Conservation (phyloP, 1,139 yeast genomes). For the Arxiozyma bovina region DNA sequence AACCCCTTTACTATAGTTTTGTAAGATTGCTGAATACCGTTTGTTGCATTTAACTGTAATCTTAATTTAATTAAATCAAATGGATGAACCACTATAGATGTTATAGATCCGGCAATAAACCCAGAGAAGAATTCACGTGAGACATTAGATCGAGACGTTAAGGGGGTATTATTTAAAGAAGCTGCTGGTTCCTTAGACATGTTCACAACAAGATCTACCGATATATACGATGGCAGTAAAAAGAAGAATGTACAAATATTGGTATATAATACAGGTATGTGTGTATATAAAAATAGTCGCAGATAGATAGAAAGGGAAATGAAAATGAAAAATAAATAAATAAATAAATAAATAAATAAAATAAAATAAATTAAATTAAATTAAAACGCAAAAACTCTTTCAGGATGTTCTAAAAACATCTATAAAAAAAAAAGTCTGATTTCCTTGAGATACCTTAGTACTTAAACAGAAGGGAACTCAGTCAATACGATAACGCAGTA, state of each 20-base stretch:
- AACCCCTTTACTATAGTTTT: neutral
- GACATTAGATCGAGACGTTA: neutral
- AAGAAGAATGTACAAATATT: too few relatives aligned
- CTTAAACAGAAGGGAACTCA: neutral
- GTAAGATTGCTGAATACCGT: constrained; percentile 1
- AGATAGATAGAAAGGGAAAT: too few relatives aligned
- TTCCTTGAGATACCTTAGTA: neutral
- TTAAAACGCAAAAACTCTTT: neutral
- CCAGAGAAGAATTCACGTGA: constrained; percentile 61
- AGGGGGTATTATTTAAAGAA: neutral
- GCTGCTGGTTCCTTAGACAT: neutral
- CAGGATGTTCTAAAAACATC: neutral
- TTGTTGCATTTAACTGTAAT: constrained; percentile 43
- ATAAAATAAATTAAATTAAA: too few relatives aligned
- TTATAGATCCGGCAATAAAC: constrained; percentile 67
- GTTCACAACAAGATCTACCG: neutral
- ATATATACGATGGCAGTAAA: too few relatives aligned
- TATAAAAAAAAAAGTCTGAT: neutral
- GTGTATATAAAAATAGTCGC: too few relatives aligned
- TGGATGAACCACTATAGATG: constrained; percentile 82
- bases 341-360: too few relatives aligned
- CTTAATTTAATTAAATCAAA: constrained; percentile 77
- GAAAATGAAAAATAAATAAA: too few relatives aligned
- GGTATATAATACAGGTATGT: too few relatives aligned
- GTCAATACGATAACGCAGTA: neutral